These are phyloP conservation scores for Hordeum vulgare DNA, from an alignment of 176 grass and related monocot genomes.

Conservation along the genomic window MorexV3_pseudomolecules_assembly NC_058523.1:530991151-530991650, in stretches of 20 bases:
- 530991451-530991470: neutral
- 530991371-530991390: neutral
- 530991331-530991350: neutral
- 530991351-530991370: neutral
- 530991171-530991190: too few species aligned
- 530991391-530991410: neutral
- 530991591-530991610: neutral
- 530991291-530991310: neutral
- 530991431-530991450: too few species aligned
- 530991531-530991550: neutral
- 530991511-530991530: neutral
- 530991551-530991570: neutral
- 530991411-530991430: too few species aligned
- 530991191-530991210: too few species aligned
- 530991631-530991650: neutral
- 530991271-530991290: neutral
- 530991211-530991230: too few species aligned
- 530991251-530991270: neutral
- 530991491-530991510: neutral
- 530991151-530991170: too few species aligned
- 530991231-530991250: neutral
- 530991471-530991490: neutral
- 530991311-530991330: neutral
- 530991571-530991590: neutral
- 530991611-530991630: neutral